These are phyloP conservation scores for Coelastrella sp. DNA, from an alignment of 139 green algal genomes.

Conservation along the genomic window DNA sequence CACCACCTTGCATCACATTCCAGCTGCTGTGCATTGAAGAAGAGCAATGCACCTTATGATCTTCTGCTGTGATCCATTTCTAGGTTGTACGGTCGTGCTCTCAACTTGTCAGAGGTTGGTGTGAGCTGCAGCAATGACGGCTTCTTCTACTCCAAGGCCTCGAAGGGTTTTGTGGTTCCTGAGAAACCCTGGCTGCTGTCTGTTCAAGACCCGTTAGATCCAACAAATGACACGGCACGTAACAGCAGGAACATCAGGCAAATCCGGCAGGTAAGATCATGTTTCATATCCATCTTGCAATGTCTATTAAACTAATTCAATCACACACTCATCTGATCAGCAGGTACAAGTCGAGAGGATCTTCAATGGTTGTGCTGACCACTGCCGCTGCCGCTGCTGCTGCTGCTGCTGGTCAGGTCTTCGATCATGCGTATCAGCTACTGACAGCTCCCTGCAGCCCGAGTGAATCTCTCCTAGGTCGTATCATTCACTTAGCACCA, in stretches of 20 bases:
- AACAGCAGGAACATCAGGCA: slow-evolving; percentile 74
- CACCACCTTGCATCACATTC: no score
- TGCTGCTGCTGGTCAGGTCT: slow-evolving; percentile 46
- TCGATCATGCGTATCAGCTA: slow-evolving; percentile 70
- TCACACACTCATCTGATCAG: slow-evolving; percentile 51
- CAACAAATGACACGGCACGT: slow-evolving; percentile 61
- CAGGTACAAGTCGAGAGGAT: no score
- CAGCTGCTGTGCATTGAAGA: no score
- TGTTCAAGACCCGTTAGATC: slow-evolving; percentile 84
- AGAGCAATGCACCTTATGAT: no score
- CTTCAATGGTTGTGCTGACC: no score
- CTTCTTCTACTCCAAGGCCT: slow-evolving; percentile 64
- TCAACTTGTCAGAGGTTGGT: slow-evolving; percentile 60
- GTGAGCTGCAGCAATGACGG: slow-evolving; percentile 58
- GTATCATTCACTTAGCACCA: slow-evolving; percentile 72
- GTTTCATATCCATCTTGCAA: no score
- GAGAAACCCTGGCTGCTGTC: slow-evolving; percentile 53
- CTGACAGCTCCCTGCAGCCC: slow-evolving; percentile 53
- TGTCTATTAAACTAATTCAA: not conserved
- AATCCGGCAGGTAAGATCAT: slow-evolving; percentile 52
- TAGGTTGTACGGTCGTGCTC: slow-evolving; percentile 60
- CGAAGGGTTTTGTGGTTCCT: slow-evolving; percentile 5
- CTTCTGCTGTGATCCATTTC: not conserved
- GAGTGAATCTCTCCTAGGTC: slow-evolving; percentile 62
- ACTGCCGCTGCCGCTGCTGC: slow-evolving; percentile 23